Evolutionary conservation across 169 alveolate genomes (phyloP).

Genomic region (Cryptosporidium viatorum): DNA sequence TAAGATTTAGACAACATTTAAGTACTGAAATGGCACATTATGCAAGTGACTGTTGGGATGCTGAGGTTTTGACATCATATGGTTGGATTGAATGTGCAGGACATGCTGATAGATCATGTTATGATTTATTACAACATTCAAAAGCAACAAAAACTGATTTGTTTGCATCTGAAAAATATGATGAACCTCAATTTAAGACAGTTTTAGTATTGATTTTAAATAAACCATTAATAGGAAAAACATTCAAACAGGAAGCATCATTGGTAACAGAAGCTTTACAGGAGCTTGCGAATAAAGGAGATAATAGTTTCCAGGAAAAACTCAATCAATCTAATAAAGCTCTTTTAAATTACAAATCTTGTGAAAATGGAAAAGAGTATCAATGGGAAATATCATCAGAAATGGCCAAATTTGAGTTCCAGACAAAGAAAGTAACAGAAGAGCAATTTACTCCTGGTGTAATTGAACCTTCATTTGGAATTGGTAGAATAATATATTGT

Average conservation of each 20-base stretch:
- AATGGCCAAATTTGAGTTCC: conserved; percentile 87
- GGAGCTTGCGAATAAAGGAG: conserved; percentile 78
- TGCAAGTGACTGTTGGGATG: conserved; percentile 99
- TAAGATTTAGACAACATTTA: conserved; percentile 96
- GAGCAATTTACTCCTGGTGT: conserved; percentile 95
- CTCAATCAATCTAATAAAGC: conserved; percentile 30
- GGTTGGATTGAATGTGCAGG: conserved; percentile 99
- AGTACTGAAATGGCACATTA: conserved; percentile 98
- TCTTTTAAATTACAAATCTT: conserved; percentile 4
- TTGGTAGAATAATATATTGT: conserved; percentile 94
- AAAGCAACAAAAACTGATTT: conserved; percentile 89
- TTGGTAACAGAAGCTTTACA: conserved; percentile 51
- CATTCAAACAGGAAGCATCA: conserved; percentile 86
- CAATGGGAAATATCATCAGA: conserved; percentile 78
- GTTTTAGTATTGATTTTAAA: conserved; percentile 84
- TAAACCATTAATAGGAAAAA: conserved; percentile 89
- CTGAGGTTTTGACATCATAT: conserved; percentile 94
- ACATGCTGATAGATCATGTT: conserved; percentile 96
- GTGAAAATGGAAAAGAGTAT: conserved; percentile 9
- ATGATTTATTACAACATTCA: conserved; percentile 93
- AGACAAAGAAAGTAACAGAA: conserved; percentile 90
- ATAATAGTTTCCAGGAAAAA: conserved; percentile 77
- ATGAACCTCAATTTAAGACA: conserved; percentile 89
- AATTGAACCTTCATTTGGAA: conserved; percentile 99
- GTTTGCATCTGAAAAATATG: conserved; percentile 90